phyloP scores from a whole-genome alignment of 1,284 basidiomycete species.

The Moesziomyces globuligerus region DNA sequence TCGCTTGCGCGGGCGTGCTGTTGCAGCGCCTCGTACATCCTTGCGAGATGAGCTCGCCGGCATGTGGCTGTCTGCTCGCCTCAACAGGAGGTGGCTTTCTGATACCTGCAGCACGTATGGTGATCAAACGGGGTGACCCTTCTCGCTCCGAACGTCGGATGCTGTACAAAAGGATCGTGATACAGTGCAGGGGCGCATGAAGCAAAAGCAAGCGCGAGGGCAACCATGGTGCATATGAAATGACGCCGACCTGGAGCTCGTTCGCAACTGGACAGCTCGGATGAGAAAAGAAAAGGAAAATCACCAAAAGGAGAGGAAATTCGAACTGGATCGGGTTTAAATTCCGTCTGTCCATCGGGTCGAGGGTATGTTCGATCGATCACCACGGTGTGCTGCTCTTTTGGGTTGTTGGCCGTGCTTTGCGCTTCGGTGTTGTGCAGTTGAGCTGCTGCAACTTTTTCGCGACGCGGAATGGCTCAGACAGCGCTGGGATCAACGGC shows the following conservation, averaged over 20 bases:
- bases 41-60: no score
- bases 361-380: slow-evolving; percentile 13
- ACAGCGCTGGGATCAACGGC: slow-evolving; percentile 6
- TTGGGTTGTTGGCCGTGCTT: neutral
- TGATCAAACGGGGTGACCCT: no score
- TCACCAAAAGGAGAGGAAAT: slow-evolving; percentile 7
- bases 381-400: slow-evolving; percentile 3
- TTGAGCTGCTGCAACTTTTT: slow-evolving; percentile 12
- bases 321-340: slow-evolving; percentile 1
- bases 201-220: neutral
- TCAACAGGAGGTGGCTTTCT: no score
- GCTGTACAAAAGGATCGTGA: no score
- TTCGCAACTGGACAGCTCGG: no score
- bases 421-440: slow-evolving; percentile 12
- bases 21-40: no score
- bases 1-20: no score
- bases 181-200: no score
- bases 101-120: no score
- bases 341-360: slow-evolving; percentile 1
- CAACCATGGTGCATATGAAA: neutral
- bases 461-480: slow-evolving; percentile 16
- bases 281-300: neutral
- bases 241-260: no score
- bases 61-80: no score
- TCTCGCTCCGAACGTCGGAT: no score